Base-by-base conservation (phyloP, 2,329 filamentous ascomycete genomes). In the Epichloe typhina region DNA sequence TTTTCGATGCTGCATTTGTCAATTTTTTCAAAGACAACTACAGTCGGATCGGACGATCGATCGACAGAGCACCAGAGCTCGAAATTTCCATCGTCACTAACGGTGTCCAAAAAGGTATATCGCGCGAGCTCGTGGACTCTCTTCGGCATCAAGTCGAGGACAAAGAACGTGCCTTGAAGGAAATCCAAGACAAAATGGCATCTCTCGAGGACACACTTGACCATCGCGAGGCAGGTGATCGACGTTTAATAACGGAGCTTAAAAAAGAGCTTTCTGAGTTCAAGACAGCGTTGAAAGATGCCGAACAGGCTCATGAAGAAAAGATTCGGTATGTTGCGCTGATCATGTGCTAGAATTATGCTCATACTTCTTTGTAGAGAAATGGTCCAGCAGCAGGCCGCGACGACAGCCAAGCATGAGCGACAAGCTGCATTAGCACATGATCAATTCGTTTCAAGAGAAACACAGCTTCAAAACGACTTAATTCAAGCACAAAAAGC, bases 11-110 rank as follows among this genome's bases (percentile, higher is more conserved):
- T 45, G 79, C 79, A 0, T 97, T 96, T 65, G 82, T 98, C 50
- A 87, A 96, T 53, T 95, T 97, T 60, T 80, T 96, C 60, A 96
- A 96, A 62, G 90, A 97, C 61, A 95, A 95, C 62, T 97, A 94
- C 63, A 91, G 86, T 60, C 84, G 90, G 8, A 71, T 96, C 52
- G 72, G 84, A 39, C 81, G 88, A 55, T 86, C 88, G 13, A 87
- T 98, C 58, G 93, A 98, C 66, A 83, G 91, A 54, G 88, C 95
- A 55, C 93, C 93, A 0, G 88, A 84, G 1, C 73, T 94, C 54
- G 93, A 98, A 64, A 83, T 94, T 26, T 84, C 88, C 0, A 79
- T 93, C 11, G 74, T 89, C 51, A 76, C 83, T 42, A 88, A 90
- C 61, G 87, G 86, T 0, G 71, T 90, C 11, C 83, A 93, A 57